A percentile compares a stretch with the other conserved stretches of the same genome.
phyloP scores from a whole-genome alignment of 75 land plant species.

The Ceratopteris richardii region DNA sequence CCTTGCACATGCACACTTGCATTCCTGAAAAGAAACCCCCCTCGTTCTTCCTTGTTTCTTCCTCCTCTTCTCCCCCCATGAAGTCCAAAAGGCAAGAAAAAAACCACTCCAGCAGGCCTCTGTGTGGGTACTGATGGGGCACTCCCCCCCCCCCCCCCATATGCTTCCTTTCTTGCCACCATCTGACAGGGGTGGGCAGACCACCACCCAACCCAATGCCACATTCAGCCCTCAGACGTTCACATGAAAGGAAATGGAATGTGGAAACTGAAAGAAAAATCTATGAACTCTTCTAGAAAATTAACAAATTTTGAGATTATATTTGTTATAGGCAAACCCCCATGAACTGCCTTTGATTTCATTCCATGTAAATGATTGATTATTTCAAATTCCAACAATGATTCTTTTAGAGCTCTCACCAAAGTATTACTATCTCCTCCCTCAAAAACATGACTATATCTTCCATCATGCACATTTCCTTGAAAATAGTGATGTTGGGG shows the following conservation, averaged over 20 bases:
- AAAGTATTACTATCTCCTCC: too few species aligned
- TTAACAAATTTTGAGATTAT: conserved; percentile 52
- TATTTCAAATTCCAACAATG: conserved; percentile 32
- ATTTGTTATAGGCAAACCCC: conserved; percentile 48
- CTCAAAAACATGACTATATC: too few species aligned
- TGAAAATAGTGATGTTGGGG: conserved; percentile 62
- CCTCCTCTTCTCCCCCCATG: too few species aligned
- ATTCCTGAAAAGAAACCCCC: too few species aligned
- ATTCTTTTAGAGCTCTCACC: conserved; percentile 19
- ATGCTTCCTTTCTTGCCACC: conserved; percentile 8
- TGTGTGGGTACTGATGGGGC: too few species aligned
- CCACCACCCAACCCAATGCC: too few species aligned
- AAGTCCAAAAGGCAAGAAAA: too few species aligned
- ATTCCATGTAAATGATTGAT: conserved; percentile 23
- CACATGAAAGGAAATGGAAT: conserved; percentile 31
- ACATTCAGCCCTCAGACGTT: too few species aligned
- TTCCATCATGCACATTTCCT: conserved; percentile 16
- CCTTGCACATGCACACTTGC: too few species aligned
- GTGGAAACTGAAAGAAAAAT: conserved; percentile 64
- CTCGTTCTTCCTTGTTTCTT: too few species aligned
- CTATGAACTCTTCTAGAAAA: conserved; percentile 57
- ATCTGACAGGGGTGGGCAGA: conserved; percentile 8
- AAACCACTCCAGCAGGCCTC: too few species aligned
- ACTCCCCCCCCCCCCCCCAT: background rate
- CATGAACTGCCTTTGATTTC: conserved; percentile 38